These are phyloP conservation scores for Naegleria lovaniensis DNA, from an alignment of 208 protist genomes.

Conservation along the genomic window DNA sequence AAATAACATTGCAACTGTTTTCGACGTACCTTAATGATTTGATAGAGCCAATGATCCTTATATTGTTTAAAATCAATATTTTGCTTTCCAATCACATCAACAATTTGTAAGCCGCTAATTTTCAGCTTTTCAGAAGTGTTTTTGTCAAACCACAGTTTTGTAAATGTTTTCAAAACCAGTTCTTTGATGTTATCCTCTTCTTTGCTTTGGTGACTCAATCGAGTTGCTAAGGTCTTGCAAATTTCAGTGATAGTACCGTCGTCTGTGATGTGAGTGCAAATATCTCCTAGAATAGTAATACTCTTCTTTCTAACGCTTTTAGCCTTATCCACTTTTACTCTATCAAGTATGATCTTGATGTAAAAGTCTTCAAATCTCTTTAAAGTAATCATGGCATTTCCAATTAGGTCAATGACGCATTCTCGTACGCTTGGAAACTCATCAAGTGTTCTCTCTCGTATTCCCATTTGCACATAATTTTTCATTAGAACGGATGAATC, in stretches of 20 bases:
- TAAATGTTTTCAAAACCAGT: not conserved
- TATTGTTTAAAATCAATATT: not conserved
- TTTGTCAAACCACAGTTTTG: not conserved
- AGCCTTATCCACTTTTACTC: not conserved
- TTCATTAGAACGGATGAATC: not conserved
- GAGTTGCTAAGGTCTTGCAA: not conserved
- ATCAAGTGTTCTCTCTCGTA: not conserved
- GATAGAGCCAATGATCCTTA: not conserved
- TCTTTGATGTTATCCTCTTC: not conserved
- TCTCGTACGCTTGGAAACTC: not conserved
- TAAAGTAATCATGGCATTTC: not conserved
- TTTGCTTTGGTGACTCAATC: not conserved
- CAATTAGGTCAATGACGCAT: not conserved
- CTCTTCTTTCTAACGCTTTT: not conserved
- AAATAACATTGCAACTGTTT: no score
- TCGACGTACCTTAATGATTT: not conserved
- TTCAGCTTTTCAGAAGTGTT: not conserved
- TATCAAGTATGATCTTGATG: not conserved
- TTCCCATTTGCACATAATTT: not conserved
- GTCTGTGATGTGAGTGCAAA: not conserved
- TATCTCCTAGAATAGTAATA: not conserved
- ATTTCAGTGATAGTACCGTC: not conserved
- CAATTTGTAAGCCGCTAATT: not conserved
- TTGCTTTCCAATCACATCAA: not conserved
- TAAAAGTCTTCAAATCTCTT: not conserved